Evolutionary conservation across 257 asterid genomes (phyloP), one percentile per base, ranked within the genome.

Genomic region (Solanum appendiculatum): DNA sequence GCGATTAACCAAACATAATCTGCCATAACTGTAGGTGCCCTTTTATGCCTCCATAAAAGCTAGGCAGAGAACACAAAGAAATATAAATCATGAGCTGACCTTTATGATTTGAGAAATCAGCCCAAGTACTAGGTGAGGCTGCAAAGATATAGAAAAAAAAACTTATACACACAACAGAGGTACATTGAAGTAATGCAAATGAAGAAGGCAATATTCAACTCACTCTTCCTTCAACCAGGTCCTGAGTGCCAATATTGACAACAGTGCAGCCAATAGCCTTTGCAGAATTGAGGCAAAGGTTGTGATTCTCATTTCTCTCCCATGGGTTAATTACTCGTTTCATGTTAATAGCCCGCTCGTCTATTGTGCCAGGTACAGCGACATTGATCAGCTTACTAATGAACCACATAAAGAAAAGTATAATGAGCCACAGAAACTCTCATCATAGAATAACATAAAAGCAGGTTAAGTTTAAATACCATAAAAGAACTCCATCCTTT

Each of bases 231-330:
- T 96, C 99, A 90, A 94, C 87, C 86, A 96, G 92, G 90, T 96
- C 99, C 84, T 96, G 99, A 87, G 94, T 93, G 87, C 99, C 99
- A 86, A 96, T 95, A 89, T 96, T 96, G 56, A 96, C 99, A 12
- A 96, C 99, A 6, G 98, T 96, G 91, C 99, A 96, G 54, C 99
- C 99, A 91, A 96, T 96, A 74, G 99, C 99, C 91, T 96, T 96
- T 46, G 99, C 99, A 90, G 99, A 96, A 92, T 96, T 96, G 90
- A 96, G 98, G 83, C 99, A 93, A 58, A 96, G 96, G 20, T 98
- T 96, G 87, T 96, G 98, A 84, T 96, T 96, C 91, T 96, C 99
- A 85, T 95, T 96, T 92, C 98, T 96, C 90, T 96, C 98, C 99
- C 99, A 96, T 29, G 99, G 99, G 88, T 96, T 96, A 87, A 95